Percentiles rank a stretch among this genome's conserved stretches.
Evolutionary conservation across 305 asterid genomes (phyloP).

Genomic region (Fraxinus velutina): DNA sequence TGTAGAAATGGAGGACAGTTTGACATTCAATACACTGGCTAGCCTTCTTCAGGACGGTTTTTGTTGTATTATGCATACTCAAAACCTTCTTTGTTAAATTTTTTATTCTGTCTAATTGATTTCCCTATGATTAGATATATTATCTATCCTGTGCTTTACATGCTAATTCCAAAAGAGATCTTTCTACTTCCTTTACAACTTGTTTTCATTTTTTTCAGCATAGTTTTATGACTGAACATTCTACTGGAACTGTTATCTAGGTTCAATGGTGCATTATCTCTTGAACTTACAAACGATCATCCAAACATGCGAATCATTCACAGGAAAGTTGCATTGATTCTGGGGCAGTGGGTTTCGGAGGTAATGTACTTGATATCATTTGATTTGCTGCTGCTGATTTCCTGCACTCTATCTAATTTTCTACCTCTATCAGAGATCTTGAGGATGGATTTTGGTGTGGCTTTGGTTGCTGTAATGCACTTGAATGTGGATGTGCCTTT

Average conservation of each 20-base stretch:
- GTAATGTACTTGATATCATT: slow-evolving; percentile 36
- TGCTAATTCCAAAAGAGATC: not conserved
- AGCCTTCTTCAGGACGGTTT: slow-evolving; percentile 14
- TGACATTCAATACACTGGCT: slow-evolving; percentile 5
- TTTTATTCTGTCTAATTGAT: slow-evolving; percentile 13
- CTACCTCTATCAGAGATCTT: not conserved
- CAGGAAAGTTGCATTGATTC: slow-evolving; percentile 87
- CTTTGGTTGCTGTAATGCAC: slow-evolving; percentile 16
- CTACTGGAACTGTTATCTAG: slow-evolving; percentile 40
- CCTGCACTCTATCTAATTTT: slow-evolving; percentile 1
- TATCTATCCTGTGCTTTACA: slow-evolving; percentile 12
- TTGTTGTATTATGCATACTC: not conserved
- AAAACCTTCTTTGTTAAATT: slow-evolving; percentile 2
- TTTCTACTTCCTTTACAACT: not conserved
- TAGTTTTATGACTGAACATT: slow-evolving; percentile 21
- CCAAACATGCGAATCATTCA: slow-evolving; percentile 92
- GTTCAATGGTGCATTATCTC: slow-evolving; percentile 88
- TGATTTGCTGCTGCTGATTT: slow-evolving; percentile 1
- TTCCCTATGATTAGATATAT: not conserved
- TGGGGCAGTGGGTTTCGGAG: slow-evolving; percentile 99
- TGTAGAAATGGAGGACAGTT: slow-evolving; percentile 1
- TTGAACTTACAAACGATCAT: slow-evolving; percentile 75
- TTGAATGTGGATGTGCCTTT: slow-evolving; percentile 12
- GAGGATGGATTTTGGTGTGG: not conserved
- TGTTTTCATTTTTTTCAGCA: slow-evolving; percentile 13